phyloP scores from a whole-genome alignment of 768 basidiomycete species.

The Kwoniella bestiolae region DNA sequence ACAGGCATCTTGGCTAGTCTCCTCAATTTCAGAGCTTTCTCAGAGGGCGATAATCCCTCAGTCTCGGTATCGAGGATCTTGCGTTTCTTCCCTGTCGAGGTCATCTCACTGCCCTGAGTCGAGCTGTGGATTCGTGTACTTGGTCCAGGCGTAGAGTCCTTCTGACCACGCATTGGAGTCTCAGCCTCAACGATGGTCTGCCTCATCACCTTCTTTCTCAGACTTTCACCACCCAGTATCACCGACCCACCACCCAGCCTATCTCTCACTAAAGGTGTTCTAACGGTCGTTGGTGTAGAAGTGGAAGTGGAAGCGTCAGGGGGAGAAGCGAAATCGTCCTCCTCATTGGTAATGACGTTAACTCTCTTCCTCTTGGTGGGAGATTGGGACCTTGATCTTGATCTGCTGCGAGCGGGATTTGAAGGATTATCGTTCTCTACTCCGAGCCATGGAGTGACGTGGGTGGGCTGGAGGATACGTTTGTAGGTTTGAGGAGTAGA shows the following conservation, averaged over 20 bases:
- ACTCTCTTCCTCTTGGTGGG: neutral
- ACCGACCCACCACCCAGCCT: neutral
- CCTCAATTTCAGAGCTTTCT: conserved; percentile 38
- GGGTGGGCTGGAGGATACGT: conserved; percentile 7
- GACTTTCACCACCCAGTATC: neutral
- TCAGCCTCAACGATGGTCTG: conserved; percentile 1
- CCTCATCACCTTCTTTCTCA: conserved; percentile 13
- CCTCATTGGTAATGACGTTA: neutral
- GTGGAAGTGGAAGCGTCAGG: neutral
- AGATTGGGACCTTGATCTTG: neutral
- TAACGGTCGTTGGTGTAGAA: conserved; percentile 4
- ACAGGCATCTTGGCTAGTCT: conserved; percentile 32
- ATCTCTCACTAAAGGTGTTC: conserved; percentile 21
- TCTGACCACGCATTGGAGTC: neutral
- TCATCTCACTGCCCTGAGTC: neutral
- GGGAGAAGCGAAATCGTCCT: conserved; percentile 17
- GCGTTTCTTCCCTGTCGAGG: conserved; percentile 5
- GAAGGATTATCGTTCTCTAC: neutral
- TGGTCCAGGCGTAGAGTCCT: neutral
- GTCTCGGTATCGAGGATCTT: conserved; percentile 18
- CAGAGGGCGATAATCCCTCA: conserved; percentile 32
- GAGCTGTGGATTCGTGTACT: neutral
- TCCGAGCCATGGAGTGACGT: conserved; percentile 19
- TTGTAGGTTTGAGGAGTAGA: neutral
- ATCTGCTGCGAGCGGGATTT: neutral